Evolutionary conservation across 176 grass and related monocot genomes (phyloP), one percentile per base, ranked within the genome.

Genomic region (Saccharum spontaneum): DNA sequence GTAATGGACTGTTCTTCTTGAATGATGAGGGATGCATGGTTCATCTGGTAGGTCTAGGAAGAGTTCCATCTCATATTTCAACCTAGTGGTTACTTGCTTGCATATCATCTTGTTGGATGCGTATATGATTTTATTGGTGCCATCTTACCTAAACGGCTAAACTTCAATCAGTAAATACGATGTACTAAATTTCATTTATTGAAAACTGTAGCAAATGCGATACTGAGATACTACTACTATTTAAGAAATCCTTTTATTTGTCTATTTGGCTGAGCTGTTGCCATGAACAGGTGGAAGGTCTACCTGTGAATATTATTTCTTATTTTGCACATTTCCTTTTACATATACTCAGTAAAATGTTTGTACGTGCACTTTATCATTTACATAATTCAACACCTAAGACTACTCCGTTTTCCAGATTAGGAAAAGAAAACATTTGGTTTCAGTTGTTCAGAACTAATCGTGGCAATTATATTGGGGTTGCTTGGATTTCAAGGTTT

Each of bases 11-110:
- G 6, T 16, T 79, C 2, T 83, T 33, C 44, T 76, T 81, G 44
- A 23, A 66, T 83, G 43, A 44, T 2, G 31, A 66, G 41, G 38
- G 39, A 33, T 50, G 23, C 22, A 70, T 52, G 28, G 28, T 28
- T 52, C 49, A 18, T 52, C 43, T 77, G 62, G 12, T 43, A 41
- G 64, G 18, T 64, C 28, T 45, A 9, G 1, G 22, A 59, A 77
- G 84, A 66, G 7, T 5, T 1, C 26, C 64, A 44, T 77, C 23
- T 81, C 14, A 68, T 77, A 71, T 86, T 77, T 86, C 73, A 82
- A 28, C 72, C 23, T 78, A 45, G 79, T 71, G 54, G 14, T 18
- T 69, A 39, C 65, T 86, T 90, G 17, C 50, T 85, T 64, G 64
- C 23, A 38, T 11, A 43, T 3, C 40, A 80, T 80, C 67, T 36